Conservation (phyloP, 225 moss, liverwort and hornwort species). For the Climacium dendroides region DNA sequence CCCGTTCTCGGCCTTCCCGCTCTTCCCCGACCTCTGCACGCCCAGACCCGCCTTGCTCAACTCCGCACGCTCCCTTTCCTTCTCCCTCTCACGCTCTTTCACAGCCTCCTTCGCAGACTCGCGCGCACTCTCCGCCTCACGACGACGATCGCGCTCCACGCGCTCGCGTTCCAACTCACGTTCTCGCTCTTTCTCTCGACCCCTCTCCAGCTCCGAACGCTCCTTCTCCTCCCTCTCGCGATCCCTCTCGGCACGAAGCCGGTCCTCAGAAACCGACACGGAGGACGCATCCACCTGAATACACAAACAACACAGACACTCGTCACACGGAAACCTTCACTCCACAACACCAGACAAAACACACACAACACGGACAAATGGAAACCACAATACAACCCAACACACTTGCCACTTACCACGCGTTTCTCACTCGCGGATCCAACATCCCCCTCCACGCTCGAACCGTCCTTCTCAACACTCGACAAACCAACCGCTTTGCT, state of each 20-base stretch:
- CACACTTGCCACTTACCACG: slow-evolving; percentile 13
- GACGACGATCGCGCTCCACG: slow-evolving; percentile 17
- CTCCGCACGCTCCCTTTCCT: slow-evolving; percentile 44
- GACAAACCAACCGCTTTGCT: slow-evolving; percentile 4
- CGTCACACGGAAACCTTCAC: not conserved
- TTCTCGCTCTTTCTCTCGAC: slow-evolving; percentile 28
- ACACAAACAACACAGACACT: not conserved
- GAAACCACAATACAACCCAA: not conserved
- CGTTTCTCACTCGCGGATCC: slow-evolving; percentile 20
- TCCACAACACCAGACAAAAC: not conserved
- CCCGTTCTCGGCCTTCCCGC: slow-evolving; percentile 30
- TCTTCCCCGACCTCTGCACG: slow-evolving; percentile 33
- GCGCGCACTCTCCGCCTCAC: slow-evolving; percentile 20
- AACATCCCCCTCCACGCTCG: slow-evolving; percentile 2
- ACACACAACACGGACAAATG: not conserved
- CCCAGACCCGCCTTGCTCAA: slow-evolving; percentile 5
- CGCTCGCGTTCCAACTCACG: slow-evolving; percentile 20
- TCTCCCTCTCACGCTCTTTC: slow-evolving; percentile 26
- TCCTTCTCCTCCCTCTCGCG: slow-evolving; percentile 29
- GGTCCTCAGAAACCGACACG: not conserved
- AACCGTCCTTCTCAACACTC: slow-evolving; percentile 15
- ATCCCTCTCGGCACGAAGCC: slow-evolving; percentile 29
- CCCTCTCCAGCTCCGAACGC: slow-evolving; percentile 13
- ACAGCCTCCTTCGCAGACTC: slow-evolving; percentile 11
- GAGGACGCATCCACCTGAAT: slow-evolving; percentile 36